A percentile compares a stretch with the other conserved stretches of the same genome.
These are phyloP conservation scores for Teunomyces aglyptinius DNA, from an alignment of 805 yeast species.

Conservation along the genomic window DNA sequence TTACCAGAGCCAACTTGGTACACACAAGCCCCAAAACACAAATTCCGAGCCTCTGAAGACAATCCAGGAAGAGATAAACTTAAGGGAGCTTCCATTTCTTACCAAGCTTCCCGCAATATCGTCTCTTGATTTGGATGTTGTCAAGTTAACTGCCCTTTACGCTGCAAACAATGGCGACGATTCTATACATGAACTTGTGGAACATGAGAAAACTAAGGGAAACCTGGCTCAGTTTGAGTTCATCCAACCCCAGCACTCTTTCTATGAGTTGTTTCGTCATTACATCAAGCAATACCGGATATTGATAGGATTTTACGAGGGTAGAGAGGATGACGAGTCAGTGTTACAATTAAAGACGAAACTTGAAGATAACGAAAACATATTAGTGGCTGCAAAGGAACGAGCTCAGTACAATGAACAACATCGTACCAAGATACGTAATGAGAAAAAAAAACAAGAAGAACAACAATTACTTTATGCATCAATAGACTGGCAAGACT, in stretches of 20 bases:
- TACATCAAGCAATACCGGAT: constrained; percentile 56
- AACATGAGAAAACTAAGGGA: constrained; percentile 36
- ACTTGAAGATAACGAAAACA: constrained; percentile 23
- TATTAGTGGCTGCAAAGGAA: constrained; percentile 47
- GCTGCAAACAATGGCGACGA: constrained; percentile 58
- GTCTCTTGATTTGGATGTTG: constrained; percentile 59
- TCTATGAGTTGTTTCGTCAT: constrained; percentile 48
- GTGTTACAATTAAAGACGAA: constrained; percentile 10
- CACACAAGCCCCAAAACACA: constrained; percentile 16
- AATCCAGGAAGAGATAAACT: neutral
- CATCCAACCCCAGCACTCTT: constrained; percentile 55
- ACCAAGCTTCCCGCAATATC: constrained; percentile 45
- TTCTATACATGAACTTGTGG: constrained; percentile 31
- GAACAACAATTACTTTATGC: constrained; percentile 55
- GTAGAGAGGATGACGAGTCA: constrained; percentile 6
- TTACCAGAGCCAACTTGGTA: constrained; percentile 48
- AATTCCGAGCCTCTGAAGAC: constrained; percentile 3
- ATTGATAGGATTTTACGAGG: constrained; percentile 16
- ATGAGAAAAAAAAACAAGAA: constrained; percentile 32
- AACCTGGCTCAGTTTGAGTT: constrained; percentile 66
- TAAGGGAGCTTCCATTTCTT: constrained; percentile 4
- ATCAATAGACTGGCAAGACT: constrained; percentile 85
- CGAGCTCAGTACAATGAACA: constrained; percentile 56
- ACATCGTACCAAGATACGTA: constrained; percentile 27
- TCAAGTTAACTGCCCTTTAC: constrained; percentile 70